Conservation (phyloP, 192 early-diverging fungal genomes). For the Diversispora eburnea region DNA sequence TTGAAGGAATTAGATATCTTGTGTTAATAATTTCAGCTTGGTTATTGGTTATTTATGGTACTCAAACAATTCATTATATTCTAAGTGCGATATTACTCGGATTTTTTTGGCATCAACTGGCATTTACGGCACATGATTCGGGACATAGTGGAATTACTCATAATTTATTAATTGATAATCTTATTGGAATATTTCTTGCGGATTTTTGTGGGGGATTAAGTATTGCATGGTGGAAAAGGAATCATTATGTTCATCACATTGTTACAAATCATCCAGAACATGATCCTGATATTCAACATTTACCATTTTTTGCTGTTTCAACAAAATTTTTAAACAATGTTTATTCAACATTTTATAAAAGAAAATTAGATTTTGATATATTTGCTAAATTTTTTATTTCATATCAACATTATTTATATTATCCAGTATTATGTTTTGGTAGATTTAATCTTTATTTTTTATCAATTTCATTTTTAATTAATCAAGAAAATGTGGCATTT, state of each 20-base stretch:
- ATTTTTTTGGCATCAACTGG: slow-evolving; percentile 85
- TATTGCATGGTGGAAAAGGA: slow-evolving; percentile 97
- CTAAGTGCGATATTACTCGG: slow-evolving; percentile 59
- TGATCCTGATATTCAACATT: slow-evolving; percentile 97
- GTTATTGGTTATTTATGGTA: slow-evolving; percentile 45
- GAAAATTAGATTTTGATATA: slow-evolving; percentile 75
- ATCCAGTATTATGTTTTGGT: slow-evolving; percentile 83
- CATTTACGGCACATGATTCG: slow-evolving; percentile 93
- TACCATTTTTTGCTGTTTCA: slow-evolving; percentile 92
- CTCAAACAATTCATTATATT: slow-evolving; percentile 49
- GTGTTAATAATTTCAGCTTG: slow-evolving; percentile 44
- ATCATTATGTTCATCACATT: slow-evolving; percentile 96
- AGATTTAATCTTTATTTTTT: slow-evolving; percentile 87
- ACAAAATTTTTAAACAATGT: slow-evolving; percentile 73
- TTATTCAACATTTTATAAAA: slow-evolving; percentile 88
- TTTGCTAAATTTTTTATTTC: slow-evolving; percentile 72
- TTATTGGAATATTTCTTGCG: slow-evolving; percentile 78
- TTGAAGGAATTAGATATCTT: slow-evolving; percentile 49
- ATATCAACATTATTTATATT: slow-evolving; percentile 84
- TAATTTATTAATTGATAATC: slow-evolving; percentile 65
- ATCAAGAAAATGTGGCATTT: slow-evolving; percentile 63
- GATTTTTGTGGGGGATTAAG: slow-evolving; percentile 83
- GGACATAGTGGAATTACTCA: slow-evolving; percentile 93
- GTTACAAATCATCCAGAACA: slow-evolving; percentile 91
- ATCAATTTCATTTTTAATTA: slow-evolving; percentile 65